Base-by-base conservation (phyloP, 306 rosid genomes). In the Pachyrhizus erosus region DNA sequence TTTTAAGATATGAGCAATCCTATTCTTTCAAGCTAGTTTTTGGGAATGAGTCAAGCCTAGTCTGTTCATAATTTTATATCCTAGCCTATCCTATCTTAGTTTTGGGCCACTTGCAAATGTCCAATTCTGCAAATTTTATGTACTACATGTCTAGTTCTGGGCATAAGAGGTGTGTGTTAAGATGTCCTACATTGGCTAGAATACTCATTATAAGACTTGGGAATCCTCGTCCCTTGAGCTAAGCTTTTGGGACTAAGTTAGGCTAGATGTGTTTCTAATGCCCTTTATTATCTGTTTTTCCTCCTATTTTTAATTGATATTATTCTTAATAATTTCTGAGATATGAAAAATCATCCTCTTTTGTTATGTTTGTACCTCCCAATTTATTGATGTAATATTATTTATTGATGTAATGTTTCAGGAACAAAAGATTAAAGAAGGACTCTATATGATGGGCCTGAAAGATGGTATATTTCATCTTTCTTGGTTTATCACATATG, bases 371-470 rank as follows among this genome's bases (percentile, higher is more conserved):
- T 49, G 39, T 70, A 60, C 73, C 80, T 81, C 80, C 86, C 70
- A 80, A 60, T 80, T 69, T 51, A 4, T 75, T 76, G 67, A 75
- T 64, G 49, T 29, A 12, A 80, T 82, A 51, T 85, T 87, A 57
- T 79, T 68, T 51, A 4, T 75, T 76, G 68, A 76, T 65, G 57
- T 29, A 13, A 80, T 82, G 46, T 86, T 87, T 87, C 91, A 95
- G 99, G 99, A 95, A 81, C 92, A 91, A 80, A 95, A 93, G 89
- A 95, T 95, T 87, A 95, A 90, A 77, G 97, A 93, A 88, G 97
- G 98, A 80, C 97, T 95, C 75, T 91, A 93, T 92, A 95, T 95
- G 99, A 95, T 95, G 99, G 99, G 98, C 82, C 79, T 95, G 73
- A 93, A 91, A 86, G 98, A 93, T 79, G 92, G 94, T 61, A 87